Conservation (phyloP, 108 stramenopile species). For the Phaeodactylum tricornutum region DNA sequence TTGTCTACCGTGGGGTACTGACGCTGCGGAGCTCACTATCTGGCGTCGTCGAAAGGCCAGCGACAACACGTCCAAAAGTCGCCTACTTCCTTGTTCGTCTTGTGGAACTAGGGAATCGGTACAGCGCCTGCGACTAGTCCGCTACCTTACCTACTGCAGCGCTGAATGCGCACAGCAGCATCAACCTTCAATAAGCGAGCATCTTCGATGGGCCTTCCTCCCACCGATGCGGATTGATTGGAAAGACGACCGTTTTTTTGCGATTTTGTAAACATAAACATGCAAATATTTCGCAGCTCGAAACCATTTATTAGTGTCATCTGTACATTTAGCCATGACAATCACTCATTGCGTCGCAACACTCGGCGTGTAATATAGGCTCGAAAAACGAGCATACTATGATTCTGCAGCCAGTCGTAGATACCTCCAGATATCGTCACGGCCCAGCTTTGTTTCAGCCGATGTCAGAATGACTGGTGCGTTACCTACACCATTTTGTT, state of each 20-base stretch:
- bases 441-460: constrained; percentile 71
- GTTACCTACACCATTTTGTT: constrained; percentile 46
- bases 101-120: constrained; percentile 13
- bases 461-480: constrained; percentile 72
- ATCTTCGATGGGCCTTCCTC: too few species aligned
- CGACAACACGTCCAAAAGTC: not conserved
- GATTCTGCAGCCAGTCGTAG: constrained; percentile 38
- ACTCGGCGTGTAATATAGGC: too few species aligned
- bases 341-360: too few species aligned
- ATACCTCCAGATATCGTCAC: constrained; percentile 85
- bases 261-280: too few species aligned
- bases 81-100: constrained; percentile 21
- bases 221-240: too few species aligned
- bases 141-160: constrained; percentile 32
- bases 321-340: too few species aligned
- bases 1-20: constrained; percentile 42
- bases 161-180: constrained; percentile 14
- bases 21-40: constrained; percentile 37
- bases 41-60: constrained; percentile 14
- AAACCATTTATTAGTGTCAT: too few species aligned
- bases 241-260: too few species aligned
- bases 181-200: not conserved
- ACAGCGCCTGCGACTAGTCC: constrained; percentile 20
- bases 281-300: too few species aligned
- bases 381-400: not conserved